Evolutionary conservation across 108 stramenopile species (phyloP), one percentile per base, ranked within the genome.

Genomic region (Chaetoceros muelleri): DNA sequence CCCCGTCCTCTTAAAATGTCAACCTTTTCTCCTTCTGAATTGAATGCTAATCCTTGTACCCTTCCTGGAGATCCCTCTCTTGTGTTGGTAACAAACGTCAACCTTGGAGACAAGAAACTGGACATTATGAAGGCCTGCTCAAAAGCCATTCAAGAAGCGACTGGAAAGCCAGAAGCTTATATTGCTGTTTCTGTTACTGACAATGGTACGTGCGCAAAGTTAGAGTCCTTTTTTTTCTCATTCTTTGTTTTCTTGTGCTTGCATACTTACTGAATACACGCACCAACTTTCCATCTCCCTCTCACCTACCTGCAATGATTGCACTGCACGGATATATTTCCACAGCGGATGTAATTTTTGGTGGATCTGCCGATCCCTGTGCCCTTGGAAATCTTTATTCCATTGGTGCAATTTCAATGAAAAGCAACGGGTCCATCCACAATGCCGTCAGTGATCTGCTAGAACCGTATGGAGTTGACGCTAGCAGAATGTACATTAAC

Each of bases 31-130:
- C 8, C 5, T 10, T 5, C 34, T 40, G 34, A 40, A 40, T 40
- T 40, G 34, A 40, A 40, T 40, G 34, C 34, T 40, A 10, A 13
- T 40, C 34, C 34, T 40, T 10, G 34, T 13, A 40, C 34, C 13
- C 70, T 84, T 44, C 88, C 88, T 10, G 88, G 88, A 1, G 88
- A 90, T 57, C 88, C 84, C 2, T 82, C 78, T 2, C 56, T 90
- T 2, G 65, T 84, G 19, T 52, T 90, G 18, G 73, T 65, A 0
- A 85, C 84, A 3, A 90, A 81, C 71, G 74, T 84, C n/a, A 80
- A 90, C 60, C 56, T 90, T 8, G 88, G 84, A 19, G 71, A 66
- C 61, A 73, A 79, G 56, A 90, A 90, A 55, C 28, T 72, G 24
- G 73, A 84, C 2, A 65, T 85, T 34, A 80, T 85, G 80, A 90